Conservation (phyloP, 2,329 filamentous ascomycete species). For the Diaporthe citrichinensis region DNA sequence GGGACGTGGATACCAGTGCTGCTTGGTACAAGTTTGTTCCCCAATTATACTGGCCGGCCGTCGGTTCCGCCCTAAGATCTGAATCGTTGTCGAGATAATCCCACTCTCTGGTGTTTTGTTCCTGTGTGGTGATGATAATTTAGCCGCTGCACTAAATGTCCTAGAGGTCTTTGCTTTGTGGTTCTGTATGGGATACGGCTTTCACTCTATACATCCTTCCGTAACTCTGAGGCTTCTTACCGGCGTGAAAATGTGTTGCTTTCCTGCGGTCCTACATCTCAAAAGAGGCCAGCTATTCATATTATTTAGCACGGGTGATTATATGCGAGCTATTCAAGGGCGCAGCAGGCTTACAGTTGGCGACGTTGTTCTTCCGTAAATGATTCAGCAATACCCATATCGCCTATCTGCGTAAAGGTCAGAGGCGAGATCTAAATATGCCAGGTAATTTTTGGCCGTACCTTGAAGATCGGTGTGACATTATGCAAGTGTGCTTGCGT, state of each 20-base stretch:
- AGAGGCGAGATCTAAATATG: background rate
- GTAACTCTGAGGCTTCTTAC: slow-evolving; percentile 4
- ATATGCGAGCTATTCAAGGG: too few relatives aligned
- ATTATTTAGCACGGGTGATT: too few relatives aligned
- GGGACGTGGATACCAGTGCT: slow-evolving; percentile 9
- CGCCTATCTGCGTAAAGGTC: slow-evolving; percentile 20
- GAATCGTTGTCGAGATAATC: slow-evolving; percentile 26
- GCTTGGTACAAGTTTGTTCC: slow-evolving; percentile 35
- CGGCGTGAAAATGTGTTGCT: slow-evolving; percentile 15
- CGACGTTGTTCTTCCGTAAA: background rate
- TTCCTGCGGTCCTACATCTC: background rate
- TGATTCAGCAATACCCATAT: slow-evolving; percentile 2
- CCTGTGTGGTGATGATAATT: background rate
- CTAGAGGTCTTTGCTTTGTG: background rate
- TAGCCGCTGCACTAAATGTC: background rate
- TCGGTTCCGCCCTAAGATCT: background rate
- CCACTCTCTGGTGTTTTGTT: slow-evolving; percentile 38
- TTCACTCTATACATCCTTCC: too few relatives aligned
- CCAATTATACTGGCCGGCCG: slow-evolving; percentile 29
- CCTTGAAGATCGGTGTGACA: slow-evolving; percentile 23
- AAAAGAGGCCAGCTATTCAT: slow-evolving; percentile 1
- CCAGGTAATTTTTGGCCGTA: background rate
- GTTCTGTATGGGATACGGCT: background rate
- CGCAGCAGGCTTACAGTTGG: slow-evolving; percentile 1
- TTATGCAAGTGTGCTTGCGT: slow-evolving; percentile 5